Evolutionary conservation across 495 filamentous ascomycete species (phyloP).

Genomic region (Xylaria sp.): DNA sequence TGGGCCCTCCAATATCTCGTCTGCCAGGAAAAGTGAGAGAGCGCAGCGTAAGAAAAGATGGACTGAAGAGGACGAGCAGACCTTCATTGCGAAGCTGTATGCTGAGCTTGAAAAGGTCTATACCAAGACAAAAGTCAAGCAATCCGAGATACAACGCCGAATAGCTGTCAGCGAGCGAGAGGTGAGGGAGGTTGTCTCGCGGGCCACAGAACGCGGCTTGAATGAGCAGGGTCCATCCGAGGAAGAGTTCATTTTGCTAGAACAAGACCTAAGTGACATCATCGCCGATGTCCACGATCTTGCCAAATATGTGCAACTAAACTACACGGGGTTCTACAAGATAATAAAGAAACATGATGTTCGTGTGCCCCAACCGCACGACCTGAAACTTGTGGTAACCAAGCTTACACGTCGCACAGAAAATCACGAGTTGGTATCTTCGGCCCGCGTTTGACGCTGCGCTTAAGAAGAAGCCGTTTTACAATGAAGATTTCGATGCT

Average conservation of each 20-base stretch:
- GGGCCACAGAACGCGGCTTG: slow-evolving; percentile 65
- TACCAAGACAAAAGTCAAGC: slow-evolving; percentile 94
- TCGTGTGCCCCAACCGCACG: slow-evolving; percentile 42
- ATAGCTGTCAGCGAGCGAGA: slow-evolving; percentile 87
- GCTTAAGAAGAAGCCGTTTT: slow-evolving; percentile 95
- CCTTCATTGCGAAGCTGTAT: slow-evolving; percentile 86
- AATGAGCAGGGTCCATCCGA: slow-evolving; percentile 71
- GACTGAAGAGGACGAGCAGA: slow-evolving; percentile 90
- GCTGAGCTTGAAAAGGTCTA: slow-evolving; percentile 95
- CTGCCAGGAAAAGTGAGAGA: slow-evolving; percentile 55
- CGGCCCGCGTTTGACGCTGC: slow-evolving; percentile 92
- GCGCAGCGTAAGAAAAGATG: slow-evolving; percentile 68
- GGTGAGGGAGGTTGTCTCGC: slow-evolving; percentile 83
- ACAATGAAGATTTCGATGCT: slow-evolving; percentile 97
- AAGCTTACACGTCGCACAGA: slow-evolving; percentile 60
- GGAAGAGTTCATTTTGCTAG: slow-evolving; percentile 91
- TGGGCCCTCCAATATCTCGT: slow-evolving; percentile 29
- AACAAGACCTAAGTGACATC: slow-evolving; percentile 95
- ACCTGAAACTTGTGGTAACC: neutral
- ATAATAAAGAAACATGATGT: slow-evolving; percentile 99
- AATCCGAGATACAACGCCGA: slow-evolving; percentile 87
- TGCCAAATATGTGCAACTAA: slow-evolving; percentile 97
- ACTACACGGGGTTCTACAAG: slow-evolving; percentile 99
- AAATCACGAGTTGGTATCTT: slow-evolving; percentile 92
- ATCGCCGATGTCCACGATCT: slow-evolving; percentile 99